Conservation (phyloP, 345 rosid genomes). For the Mallotus nudiflorus region DNA sequence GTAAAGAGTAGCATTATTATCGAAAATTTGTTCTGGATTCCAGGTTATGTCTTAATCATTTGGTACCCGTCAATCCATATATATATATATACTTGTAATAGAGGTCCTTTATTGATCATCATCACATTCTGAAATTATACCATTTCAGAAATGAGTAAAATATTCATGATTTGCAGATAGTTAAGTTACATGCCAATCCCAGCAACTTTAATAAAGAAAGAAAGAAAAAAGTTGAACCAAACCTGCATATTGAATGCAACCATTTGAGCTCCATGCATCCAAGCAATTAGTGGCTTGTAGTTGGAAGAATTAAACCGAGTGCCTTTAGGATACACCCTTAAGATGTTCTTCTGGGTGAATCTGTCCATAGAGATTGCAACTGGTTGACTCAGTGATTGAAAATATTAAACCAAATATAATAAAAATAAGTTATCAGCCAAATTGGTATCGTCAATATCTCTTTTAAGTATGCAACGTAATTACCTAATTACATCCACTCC, state of each 20-base stretch:
- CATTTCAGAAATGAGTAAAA: not conserved
- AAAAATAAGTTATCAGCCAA: not conserved
- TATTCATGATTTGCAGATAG: not conserved
- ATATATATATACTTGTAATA: not conserved
- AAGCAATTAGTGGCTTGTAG: conserved; percentile 54
- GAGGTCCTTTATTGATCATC: not conserved
- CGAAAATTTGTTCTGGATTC: not conserved
- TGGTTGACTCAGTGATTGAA: not conserved
- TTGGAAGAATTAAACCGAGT: conserved; percentile 59
- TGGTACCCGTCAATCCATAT: not conserved
- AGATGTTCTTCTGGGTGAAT: conserved; percentile 48
- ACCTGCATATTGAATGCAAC: conserved; percentile 41
- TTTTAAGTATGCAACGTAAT: not conserved
- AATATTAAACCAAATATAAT: not conserved
- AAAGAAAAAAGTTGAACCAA: not conserved
- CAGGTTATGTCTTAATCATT: not conserved
- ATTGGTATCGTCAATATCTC: not conserved
- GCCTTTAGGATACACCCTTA: conserved; percentile 62
- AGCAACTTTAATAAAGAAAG: not conserved
- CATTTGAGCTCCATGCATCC: conserved; percentile 38
- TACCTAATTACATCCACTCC: conserved; percentile 29
- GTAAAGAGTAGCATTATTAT: not conserved
- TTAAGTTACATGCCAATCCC: not conserved
- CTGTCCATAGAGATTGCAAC: conserved; percentile 22
- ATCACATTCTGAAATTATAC: not conserved